Percentiles rank a stretch among this genome's conserved stretches.
These are phyloP conservation scores for Aspergillus mulundensis DNA, from an alignment of 495 filamentous ascomycete species.

Conservation along the genomic window DNA sequence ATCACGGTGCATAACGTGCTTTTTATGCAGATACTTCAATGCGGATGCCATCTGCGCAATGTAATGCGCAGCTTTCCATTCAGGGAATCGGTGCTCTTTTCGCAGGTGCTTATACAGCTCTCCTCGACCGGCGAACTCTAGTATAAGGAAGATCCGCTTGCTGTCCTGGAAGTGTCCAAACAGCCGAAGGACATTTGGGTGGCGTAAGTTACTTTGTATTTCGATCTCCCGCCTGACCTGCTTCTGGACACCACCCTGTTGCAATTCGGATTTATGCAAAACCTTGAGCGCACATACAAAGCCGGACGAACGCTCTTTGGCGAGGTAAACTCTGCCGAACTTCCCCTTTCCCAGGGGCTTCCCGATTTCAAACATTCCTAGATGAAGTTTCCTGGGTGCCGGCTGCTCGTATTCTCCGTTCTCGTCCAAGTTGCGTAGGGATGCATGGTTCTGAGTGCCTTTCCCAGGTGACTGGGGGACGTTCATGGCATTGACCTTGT, in stretches of 20 bases:
- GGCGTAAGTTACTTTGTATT: conserved; percentile 92
- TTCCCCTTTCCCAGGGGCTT: conserved; percentile 95
- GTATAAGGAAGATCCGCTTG: conserved; percentile 91
- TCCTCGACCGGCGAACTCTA: conserved; percentile 93
- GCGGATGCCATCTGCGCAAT: conserved; percentile 98
- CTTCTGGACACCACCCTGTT: conserved; percentile 91
- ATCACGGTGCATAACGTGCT: conserved; percentile 97
- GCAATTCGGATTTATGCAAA: conserved; percentile 88
- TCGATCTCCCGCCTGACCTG: conserved; percentile 96
- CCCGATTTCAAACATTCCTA: conserved; percentile 99
- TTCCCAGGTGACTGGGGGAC: conserved; percentile 29
- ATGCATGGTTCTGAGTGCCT: conserved; percentile 33
- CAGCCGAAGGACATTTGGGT: conserved; percentile 91
- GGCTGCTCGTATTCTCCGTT: conserved; percentile 57
- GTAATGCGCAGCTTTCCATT: conserved; percentile 95
- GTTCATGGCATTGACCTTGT: conserved; percentile 48
- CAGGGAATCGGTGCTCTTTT: conserved; percentile 81
- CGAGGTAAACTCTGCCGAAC: conserved; percentile 94
- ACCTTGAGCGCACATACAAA: conserved; percentile 98
- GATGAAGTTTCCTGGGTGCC: conserved; percentile 72
- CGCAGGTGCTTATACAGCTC: conserved; percentile 97
- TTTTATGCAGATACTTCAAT: conserved; percentile 87
- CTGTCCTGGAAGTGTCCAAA: conserved; percentile 97
- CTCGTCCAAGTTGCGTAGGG: conserved; percentile 52
- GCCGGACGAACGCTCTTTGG: conserved; percentile 79